A percentile compares a stretch with the other conserved stretches of the same genome.
phyloP scores from a whole-genome alignment of 768 basidiomycete genomes.

The Paxillus involutus region DNA sequence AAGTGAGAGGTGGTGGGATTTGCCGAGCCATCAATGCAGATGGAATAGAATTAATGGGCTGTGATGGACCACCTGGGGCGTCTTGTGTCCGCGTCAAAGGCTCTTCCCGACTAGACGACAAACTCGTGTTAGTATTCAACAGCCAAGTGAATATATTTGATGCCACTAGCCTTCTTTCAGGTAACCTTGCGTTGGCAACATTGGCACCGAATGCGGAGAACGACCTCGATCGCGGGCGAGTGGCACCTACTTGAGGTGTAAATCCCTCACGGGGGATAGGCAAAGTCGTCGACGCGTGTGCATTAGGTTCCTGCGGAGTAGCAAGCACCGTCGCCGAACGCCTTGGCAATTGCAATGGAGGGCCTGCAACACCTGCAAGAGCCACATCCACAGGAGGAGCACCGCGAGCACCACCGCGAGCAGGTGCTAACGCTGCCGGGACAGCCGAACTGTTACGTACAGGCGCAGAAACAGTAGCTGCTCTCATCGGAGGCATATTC shows the following conservation, averaged over 20 bases:
- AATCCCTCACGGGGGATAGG: conserved; percentile 62
- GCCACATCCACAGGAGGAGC: background rate
- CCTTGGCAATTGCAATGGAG: conserved; percentile 18
- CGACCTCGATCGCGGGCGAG: conserved; percentile 63
- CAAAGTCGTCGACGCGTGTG: background rate
- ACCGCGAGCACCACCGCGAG: background rate
- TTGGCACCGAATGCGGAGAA: conserved; percentile 69
- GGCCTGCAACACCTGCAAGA: background rate
- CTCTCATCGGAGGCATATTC: conserved; percentile 20
- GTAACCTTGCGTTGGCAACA: background rate
- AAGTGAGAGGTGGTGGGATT: conserved; percentile 15
- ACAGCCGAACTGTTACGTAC: conserved; percentile 16
- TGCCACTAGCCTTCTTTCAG: conserved; percentile 18
- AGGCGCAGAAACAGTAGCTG: conserved; percentile 33
- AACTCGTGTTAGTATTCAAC: conserved; percentile 3
- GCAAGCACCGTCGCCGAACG: conserved; percentile 7
- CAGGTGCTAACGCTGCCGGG: background rate
- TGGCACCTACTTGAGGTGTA: conserved; percentile 50
- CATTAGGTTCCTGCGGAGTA: background rate
- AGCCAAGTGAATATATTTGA: background rate
- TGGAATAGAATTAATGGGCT: conserved; percentile 14
- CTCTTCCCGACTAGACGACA: conserved; percentile 22
- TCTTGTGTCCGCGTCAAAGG: conserved; percentile 10
- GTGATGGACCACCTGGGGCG: background rate
- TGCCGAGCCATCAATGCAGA: conserved; percentile 21